phyloP scores from a whole-genome alignment of 176 grass and related monocot species.

The bread wheat (Triticum aestivum) region DNA sequence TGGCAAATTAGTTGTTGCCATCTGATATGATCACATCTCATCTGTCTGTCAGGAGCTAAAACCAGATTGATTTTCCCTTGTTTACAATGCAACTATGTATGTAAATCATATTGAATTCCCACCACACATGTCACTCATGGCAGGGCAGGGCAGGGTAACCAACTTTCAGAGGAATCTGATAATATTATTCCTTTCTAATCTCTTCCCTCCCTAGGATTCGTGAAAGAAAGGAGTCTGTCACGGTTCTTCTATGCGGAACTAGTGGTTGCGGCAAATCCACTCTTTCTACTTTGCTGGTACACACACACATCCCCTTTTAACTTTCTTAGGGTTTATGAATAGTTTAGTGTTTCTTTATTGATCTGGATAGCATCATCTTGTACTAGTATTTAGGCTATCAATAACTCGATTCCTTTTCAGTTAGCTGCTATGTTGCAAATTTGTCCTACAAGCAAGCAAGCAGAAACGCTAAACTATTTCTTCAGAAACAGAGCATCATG shows the following conservation, averaged over 20 bases:
- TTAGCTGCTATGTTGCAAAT: background rate
- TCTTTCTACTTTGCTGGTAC: conserved; percentile 89
- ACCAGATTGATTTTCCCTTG: background rate
- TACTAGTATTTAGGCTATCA: background rate
- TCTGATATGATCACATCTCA: no score
- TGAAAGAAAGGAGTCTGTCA: conserved; percentile 84
- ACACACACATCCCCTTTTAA: background rate
- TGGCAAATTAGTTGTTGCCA: background rate
- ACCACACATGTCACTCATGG: background rate
- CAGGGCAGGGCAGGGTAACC: background rate
- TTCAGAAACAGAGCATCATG: background rate
- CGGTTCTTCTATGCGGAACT: conserved; percentile 88
- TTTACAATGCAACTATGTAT: background rate
- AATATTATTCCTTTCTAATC: background rate
- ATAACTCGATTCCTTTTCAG: background rate
- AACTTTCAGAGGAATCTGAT: background rate
- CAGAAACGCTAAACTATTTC: background rate
- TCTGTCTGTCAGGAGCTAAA: background rate
- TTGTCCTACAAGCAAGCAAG: background rate
- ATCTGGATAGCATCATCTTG: no score
- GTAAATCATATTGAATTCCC: background rate
- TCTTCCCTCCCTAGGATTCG: conserved; percentile 45
- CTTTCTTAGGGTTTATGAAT: no score
- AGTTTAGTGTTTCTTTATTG: no score
- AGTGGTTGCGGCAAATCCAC: conserved; percentile 98